These are phyloP conservation scores for Meira miltonrushii DNA, from an alignment of 1,284 basidiomycete genomes.

Conservation along the genomic window DNA sequence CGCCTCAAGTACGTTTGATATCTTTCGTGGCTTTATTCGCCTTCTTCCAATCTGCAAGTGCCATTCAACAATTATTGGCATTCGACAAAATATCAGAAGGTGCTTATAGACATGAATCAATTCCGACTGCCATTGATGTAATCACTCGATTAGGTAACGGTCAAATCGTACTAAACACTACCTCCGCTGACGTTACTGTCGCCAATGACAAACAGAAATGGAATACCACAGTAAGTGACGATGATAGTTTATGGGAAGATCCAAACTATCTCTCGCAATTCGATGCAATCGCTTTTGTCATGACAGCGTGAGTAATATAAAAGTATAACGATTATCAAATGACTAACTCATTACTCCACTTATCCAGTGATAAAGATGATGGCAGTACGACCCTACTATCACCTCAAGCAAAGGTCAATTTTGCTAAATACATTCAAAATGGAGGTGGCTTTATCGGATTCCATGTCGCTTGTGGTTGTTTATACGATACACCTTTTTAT, in stretches of 20 bases:
- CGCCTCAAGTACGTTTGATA: no score
- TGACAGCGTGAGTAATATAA: slow-evolving; percentile 7
- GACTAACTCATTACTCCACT: background rate
- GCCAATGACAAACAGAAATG: slow-evolving; percentile 15
- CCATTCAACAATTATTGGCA: slow-evolving; percentile 29
- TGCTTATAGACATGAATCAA: slow-evolving; percentile 66
- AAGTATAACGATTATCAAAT: background rate
- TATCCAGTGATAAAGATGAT: slow-evolving; percentile 60
- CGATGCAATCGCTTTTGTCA: slow-evolving; percentile 62
- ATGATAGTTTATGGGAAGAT: slow-evolving; percentile 24
- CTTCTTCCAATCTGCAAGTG: background rate
- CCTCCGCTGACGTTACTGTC: slow-evolving; percentile 22
- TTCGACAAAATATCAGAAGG: slow-evolving; percentile 39
- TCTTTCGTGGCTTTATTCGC: background rate
- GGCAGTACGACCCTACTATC: slow-evolving; percentile 62
- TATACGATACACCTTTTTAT: slow-evolving; percentile 66
- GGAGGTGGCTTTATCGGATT: slow-evolving; percentile 69
- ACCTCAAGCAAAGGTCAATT: slow-evolving; percentile 60
- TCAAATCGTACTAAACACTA: slow-evolving; percentile 60
- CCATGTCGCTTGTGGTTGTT: slow-evolving; percentile 66
- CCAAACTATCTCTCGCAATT: slow-evolving; percentile 23
- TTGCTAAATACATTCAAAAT: slow-evolving; percentile 64
- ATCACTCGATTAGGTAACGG: slow-evolving; percentile 59
- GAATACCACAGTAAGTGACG: slow-evolving; percentile 23
- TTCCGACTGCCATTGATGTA: slow-evolving; percentile 65